A percentile compares a stretch with the other conserved stretches of the same genome.
These are phyloP conservation scores for Massarina eburnea DNA, from an alignment of 2,329 filamentous ascomycete genomes.

Conservation along the genomic window DNA sequence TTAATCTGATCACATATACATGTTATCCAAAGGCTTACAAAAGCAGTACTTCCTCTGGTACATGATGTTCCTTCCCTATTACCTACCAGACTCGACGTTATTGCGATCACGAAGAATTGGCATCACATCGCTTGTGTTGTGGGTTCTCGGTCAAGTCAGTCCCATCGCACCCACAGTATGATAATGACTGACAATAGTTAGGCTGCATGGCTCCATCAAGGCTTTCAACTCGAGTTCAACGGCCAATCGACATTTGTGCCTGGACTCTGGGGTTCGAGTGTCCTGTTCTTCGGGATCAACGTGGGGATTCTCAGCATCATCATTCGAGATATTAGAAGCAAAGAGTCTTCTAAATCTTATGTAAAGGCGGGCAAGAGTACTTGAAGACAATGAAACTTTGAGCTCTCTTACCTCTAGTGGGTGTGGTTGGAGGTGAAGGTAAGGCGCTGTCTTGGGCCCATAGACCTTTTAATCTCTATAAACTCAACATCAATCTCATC, in stretches of 20 bases:
- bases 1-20: not conserved
- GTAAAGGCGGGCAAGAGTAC: too few species aligned
- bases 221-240: slow-evolving; percentile 57
- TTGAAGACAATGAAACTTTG: too few species aligned
- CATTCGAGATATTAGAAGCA: slow-evolving; percentile 59
- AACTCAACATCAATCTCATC: too few species aligned
- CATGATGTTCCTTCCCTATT: slow-evolving; percentile 87
- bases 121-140: slow-evolving; percentile 65
- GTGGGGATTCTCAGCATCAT: slow-evolving; percentile 84
- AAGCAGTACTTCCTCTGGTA: slow-evolving; percentile 99
- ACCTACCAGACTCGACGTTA: slow-evolving; percentile 79
- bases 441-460: too few species aligned
- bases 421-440: too few species aligned
- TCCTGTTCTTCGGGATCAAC: slow-evolving; percentile 83
- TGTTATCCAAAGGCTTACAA: slow-evolving; percentile 2
- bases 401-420: too few species aligned
- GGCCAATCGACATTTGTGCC: slow-evolving; percentile 83
- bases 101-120: slow-evolving; percentile 64
- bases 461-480: too few species aligned
- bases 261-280: slow-evolving; percentile 73
- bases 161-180: not conserved
- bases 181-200: slow-evolving; percentile 11
- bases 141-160: slow-evolving; percentile 70
- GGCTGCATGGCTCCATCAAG: slow-evolving; percentile 53
- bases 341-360: slow-evolving; percentile 1